Conservation (phyloP, 345 rosid species). For the Euphorbia pulcherrima region DNA sequence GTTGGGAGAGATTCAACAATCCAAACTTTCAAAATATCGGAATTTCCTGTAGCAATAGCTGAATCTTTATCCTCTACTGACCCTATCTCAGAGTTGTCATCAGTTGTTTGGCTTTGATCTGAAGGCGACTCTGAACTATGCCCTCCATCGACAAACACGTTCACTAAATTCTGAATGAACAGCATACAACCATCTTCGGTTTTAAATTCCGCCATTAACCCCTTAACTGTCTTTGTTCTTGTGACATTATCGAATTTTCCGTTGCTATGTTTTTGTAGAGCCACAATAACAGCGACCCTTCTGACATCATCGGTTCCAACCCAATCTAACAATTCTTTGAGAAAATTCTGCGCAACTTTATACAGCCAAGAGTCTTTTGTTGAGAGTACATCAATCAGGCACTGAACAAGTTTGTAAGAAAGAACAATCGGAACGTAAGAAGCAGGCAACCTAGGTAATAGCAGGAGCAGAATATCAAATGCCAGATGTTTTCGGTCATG, state of each 20-base stretch:
- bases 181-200: conserved; percentile 74
- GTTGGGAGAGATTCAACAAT: conserved; percentile 78
- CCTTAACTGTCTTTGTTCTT: conserved; percentile 69
- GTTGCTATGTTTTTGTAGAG: conserved; percentile 83
- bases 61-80: conserved; percentile 76
- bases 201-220: conserved; percentile 71
- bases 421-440: conserved; percentile 56
- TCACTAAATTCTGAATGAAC: conserved; percentile 65
- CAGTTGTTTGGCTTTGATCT: conserved; percentile 98
- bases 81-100: conserved; percentile 91
- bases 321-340: conserved; percentile 64
- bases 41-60: conserved; percentile 43
- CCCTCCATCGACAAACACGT: conserved; percentile 82
- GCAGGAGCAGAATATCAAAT: conserved; percentile 69
- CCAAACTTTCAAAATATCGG: conserved; percentile 81
- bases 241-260: conserved; percentile 79
- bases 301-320: conserved; percentile 70
- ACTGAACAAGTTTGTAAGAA: conserved; percentile 77
- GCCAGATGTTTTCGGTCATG: conserved; percentile 96
- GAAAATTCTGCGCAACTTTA: conserved; percentile 75
- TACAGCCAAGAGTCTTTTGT: conserved; percentile 84
- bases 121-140: conserved; percentile 78
- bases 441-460: conserved; percentile 79
- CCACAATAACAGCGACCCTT: conserved; percentile 75
- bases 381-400: conserved; percentile 85